Conservation (phyloP, 352 stramenopile genomes). For the Pythium myriotylum region DNA sequence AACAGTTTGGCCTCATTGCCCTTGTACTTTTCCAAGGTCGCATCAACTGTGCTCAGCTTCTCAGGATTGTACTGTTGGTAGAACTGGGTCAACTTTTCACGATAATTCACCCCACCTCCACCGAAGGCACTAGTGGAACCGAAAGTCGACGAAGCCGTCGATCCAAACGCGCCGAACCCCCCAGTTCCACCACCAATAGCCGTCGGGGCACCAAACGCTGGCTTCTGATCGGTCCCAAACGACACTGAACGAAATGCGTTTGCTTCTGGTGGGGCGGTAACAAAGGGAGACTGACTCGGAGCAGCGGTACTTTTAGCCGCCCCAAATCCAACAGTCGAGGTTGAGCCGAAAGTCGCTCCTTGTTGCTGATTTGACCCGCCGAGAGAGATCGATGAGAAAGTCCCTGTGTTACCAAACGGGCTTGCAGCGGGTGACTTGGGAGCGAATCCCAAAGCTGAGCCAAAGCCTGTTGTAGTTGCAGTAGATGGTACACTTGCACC, state of each 20-base stretch:
- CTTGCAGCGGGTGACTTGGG: constrained; percentile 40
- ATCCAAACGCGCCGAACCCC: constrained; percentile 8
- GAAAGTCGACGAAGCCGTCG: background rate
- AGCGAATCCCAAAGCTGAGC: constrained; percentile 43
- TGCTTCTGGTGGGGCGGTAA: constrained; percentile 16
- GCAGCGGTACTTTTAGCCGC: constrained; percentile 29
- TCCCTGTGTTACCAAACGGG: constrained; percentile 63
- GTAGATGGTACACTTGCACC: background rate
- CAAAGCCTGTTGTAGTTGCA: constrained; percentile 21
- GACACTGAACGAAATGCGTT: constrained; percentile 20
- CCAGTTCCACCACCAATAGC: constrained; percentile 6
- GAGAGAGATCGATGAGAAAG: constrained; percentile 47
- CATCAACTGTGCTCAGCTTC: constrained; percentile 69
- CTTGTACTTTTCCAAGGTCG: constrained; percentile 76
- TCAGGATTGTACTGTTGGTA: constrained; percentile 78
- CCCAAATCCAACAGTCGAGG: constrained; percentile 49
- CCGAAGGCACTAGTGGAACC: constrained; percentile 32
- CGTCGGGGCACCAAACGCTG: constrained; percentile 19
- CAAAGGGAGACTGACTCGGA: constrained; percentile 45
- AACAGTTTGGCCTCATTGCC: constrained; percentile 70
- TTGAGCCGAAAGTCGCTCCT: constrained; percentile 36
- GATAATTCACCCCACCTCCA: constrained; percentile 42
- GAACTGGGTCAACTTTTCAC: constrained; percentile 60
- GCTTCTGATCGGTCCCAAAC: constrained; percentile 13
- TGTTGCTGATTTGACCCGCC: constrained; percentile 23